These are phyloP conservation scores for Rhipidocladum racemiflorum DNA, from an alignment of 176 grass and related monocot genomes.

Conservation along the genomic window DNA sequence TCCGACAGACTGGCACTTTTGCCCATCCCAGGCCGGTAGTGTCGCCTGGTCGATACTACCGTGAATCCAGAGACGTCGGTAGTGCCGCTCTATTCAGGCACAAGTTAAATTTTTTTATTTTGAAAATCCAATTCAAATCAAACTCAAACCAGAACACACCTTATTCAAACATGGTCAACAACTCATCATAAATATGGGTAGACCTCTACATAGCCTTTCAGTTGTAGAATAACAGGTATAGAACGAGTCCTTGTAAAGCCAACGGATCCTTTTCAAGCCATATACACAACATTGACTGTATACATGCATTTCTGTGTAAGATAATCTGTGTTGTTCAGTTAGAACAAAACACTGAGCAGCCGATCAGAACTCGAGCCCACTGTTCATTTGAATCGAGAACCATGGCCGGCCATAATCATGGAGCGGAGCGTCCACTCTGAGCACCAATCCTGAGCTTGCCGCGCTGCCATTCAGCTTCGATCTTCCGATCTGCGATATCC, in stretches of 20 bases:
- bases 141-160: too few relatives aligned
- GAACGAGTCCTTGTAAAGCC: neutral
- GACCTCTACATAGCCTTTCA: too few relatives aligned
- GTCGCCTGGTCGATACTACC: too few relatives aligned
- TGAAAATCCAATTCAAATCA: too few relatives aligned
- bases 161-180: too few relatives aligned
- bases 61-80: too few relatives aligned
- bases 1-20: too few relatives aligned
- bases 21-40: too few relatives aligned
- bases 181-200: too few relatives aligned
- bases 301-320: constrained; percentile 1
- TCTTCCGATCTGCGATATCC: constrained; percentile 44
- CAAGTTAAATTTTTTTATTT: too few relatives aligned
- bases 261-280: neutral
- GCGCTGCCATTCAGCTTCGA: constrained; percentile 48
- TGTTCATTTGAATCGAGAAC: constrained; percentile 69
- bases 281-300: neutral
- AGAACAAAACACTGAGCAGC: neutral
- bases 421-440: constrained; percentile 55
- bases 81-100: too few relatives aligned
- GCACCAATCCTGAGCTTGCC: constrained; percentile 41
- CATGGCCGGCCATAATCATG: constrained; percentile 33
- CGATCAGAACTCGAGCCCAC: constrained; percentile 58
- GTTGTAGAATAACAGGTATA: neutral
- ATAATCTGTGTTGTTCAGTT: neutral